Evolutionary conservation across 306 rosid species (phyloP).

Genomic region (Potentilla sterilis): DNA sequence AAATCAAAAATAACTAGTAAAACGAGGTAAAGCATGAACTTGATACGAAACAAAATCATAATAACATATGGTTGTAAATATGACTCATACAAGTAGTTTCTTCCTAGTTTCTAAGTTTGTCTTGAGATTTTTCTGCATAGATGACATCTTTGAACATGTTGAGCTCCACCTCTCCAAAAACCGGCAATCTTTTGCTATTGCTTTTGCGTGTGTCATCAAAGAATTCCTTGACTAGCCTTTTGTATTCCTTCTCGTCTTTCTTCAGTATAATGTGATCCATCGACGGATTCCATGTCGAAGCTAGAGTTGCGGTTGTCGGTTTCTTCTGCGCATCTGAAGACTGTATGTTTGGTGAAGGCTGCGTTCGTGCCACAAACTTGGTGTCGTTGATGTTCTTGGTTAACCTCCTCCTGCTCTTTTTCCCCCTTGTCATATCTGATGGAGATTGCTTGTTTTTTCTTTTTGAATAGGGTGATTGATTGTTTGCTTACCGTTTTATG

Average conservation of each 20-base stretch:
- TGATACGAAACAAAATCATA: background rate
- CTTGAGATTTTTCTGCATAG: background rate
- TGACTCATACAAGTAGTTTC: background rate
- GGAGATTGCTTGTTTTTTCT: background rate
- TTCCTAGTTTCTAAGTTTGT: background rate
- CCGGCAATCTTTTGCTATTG: background rate
- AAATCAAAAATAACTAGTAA: background rate
- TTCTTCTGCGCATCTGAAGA: background rate
- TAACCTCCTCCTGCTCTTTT: background rate
- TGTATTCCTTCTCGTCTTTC: background rate
- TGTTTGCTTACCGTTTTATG: background rate
- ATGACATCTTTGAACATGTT: background rate
- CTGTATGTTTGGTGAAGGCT: background rate
- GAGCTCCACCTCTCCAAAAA: background rate
- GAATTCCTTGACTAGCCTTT: background rate
- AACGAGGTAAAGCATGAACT: background rate
- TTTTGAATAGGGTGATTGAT: background rate
- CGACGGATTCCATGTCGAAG: background rate
- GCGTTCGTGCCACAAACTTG: background rate
- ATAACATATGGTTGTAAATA: background rate
- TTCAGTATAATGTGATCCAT: background rate
- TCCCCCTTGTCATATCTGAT: background rate
- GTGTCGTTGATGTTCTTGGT: background rate
- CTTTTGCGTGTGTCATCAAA: background rate
- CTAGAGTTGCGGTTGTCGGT: background rate